These are phyloP conservation scores for Saussurea involucrata DNA, from an alignment of 129 eudicot genomes.

Conservation along the genomic window DNA sequence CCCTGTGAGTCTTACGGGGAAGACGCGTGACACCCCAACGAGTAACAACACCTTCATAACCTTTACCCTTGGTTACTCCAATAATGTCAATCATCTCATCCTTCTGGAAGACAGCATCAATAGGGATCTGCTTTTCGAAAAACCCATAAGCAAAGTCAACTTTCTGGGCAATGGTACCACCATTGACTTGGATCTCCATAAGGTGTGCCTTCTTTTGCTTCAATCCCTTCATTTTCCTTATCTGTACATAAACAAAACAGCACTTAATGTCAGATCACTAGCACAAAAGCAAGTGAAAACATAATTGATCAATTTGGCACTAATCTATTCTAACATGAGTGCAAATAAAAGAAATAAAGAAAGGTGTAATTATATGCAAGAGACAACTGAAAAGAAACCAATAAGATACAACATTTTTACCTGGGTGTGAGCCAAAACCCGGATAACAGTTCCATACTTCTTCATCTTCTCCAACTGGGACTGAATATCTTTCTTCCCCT, in stretches of 20 bases:
- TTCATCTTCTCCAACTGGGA: conserved; percentile 67
- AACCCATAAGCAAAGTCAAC: conserved; percentile 64
- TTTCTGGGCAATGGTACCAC: conserved; percentile 61
- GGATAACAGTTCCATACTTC: conserved; percentile 57
- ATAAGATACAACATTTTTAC: background rate
- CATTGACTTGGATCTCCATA: conserved; percentile 75
- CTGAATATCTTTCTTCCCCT: conserved; percentile 64
- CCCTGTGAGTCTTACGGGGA: conserved; percentile 77
- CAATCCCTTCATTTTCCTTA: conserved; percentile 71
- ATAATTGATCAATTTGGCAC: too few relatives aligned
- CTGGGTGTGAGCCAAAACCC: conserved; percentile 77
- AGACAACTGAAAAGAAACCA: background rate
- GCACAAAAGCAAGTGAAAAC: background rate
- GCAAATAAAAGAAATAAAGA: background rate
- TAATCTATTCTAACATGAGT: background rate
- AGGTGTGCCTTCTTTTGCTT: conserved; percentile 80
- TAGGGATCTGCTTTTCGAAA: conserved; percentile 62
- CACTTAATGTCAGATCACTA: background rate
- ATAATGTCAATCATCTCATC: conserved; percentile 76
- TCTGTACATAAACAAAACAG: conserved; percentile 19
- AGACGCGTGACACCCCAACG: conserved; percentile 82
- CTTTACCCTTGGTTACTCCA: conserved; percentile 75
- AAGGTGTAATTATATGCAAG: background rate
- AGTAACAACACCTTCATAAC: conserved; percentile 79
- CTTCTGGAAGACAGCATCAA: conserved; percentile 73